Base-by-base conservation (phyloP, 2,329 filamentous ascomycete genomes). In the Alternaria burnsii region DNA sequence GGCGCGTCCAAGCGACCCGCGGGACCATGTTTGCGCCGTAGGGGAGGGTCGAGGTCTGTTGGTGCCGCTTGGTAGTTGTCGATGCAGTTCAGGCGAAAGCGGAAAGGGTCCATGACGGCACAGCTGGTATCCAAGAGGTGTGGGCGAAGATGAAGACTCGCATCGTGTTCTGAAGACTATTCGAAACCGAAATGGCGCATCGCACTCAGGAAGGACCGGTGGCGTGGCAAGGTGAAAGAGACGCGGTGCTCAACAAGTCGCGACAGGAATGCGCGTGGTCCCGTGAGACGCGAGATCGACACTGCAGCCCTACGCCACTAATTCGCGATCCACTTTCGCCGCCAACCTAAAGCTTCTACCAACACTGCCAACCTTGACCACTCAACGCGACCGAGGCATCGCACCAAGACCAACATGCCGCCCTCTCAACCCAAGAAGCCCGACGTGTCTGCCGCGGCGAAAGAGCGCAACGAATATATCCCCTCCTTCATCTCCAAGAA, bases 381-480 rank as follows among this genome's bases (percentile, higher is more conserved):
- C 28, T 36, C 32, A 24, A 32, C 38, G 51, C 52, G 34, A 51
- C 40, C 30, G 22, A 54, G 51, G 46, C 26, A 53, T 26, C 36
- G 42, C 38, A 48, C 40, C 10, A n/a, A 52, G 34, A 54, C 56
- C 58, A 75, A 54, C 34, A 82, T 82, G 80, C 82, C 84, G 68
- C 83, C 83, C 61, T 75, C 81, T 53, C 75, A 83, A 28, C 78
- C 78, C 10, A 71, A 68, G 66, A 86, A 85, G 69, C 84, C 84
- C 16, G 84, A 86, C 66, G 81, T 83, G 54, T 83, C 85, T 71
- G 71, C 83, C 73, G 64, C 86, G 16, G 87, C 85, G 56, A 97
- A 97, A 78, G 93, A 97, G 79, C 93, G 95, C 80, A 99, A 99
- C 85, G 82, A 97, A 79, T 99, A 99, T 84, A 99, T 99, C 74